A percentile compares a stretch with the other conserved stretches of the same genome.
Evolutionary conservation across 2,329 filamentous ascomycete genomes (phyloP).

Genomic region (Penicillium frequentans): DNA sequence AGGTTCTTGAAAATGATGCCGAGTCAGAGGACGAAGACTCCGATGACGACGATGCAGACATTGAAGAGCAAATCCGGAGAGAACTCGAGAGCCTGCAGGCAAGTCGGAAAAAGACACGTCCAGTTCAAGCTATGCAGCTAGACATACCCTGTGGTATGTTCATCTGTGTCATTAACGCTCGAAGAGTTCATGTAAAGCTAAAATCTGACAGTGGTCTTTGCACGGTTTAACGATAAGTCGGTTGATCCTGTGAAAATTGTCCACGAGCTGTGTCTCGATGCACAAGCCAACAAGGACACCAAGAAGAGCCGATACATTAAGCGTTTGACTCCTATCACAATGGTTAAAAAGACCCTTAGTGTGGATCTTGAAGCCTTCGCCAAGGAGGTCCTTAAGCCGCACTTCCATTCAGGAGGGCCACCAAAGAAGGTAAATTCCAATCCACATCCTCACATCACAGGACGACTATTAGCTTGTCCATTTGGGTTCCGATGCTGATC

Average conservation of each 20-base stretch:
- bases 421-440: slow-evolving; percentile 52
- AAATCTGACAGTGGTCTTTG: slow-evolving; percentile 54
- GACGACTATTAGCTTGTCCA: background rate
- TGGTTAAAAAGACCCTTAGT: slow-evolving; percentile 58
- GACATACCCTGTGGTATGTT: slow-evolving; percentile 51
- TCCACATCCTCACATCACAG: background rate
- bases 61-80: slow-evolving; percentile 60
- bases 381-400: slow-evolving; percentile 56
- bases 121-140: slow-evolving; percentile 55
- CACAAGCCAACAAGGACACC: slow-evolving; percentile 49
- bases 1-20: slow-evolving; percentile 1
- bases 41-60: slow-evolving; percentile 50
- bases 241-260: slow-evolving; percentile 63
- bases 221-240: slow-evolving; percentile 53
- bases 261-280: slow-evolving; percentile 58
- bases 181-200: slow-evolving; percentile 10
- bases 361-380: slow-evolving; percentile 60
- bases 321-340: slow-evolving; percentile 60
- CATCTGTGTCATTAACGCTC: background rate
- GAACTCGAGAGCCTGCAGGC: slow-evolving; percentile 57
- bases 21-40: slow-evolving; percentile 10
- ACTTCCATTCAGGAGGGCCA: slow-evolving; percentile 56
- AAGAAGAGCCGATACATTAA: slow-evolving; percentile 61
- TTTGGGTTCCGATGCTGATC: background rate
- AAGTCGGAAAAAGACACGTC: slow-evolving; percentile 45